Base-by-base conservation (phyloP, 1,284 basidiomycete species). In the Marasmius oreades region DNA sequence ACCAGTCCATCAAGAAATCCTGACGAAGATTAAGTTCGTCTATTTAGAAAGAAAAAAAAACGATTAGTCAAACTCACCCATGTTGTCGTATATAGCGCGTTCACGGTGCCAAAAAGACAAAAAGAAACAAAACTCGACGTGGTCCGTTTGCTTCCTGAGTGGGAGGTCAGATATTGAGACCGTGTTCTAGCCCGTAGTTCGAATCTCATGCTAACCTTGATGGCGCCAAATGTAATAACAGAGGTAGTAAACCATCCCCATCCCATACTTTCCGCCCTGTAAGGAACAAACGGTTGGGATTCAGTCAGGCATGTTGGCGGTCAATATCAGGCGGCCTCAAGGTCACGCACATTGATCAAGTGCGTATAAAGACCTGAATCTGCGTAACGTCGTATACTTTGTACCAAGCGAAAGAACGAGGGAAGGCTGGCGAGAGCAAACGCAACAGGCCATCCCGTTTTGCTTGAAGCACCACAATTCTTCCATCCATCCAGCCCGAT, bases 1-100 rank as follows among this genome's bases (percentile, higher is more conserved):
- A 88, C 90, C 90, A 92, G 67, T 95, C 93, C 82, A 90, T 86
- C n/a, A 81, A 64, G 28, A 88, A 68, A 62, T 92, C 90, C 90
- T 92, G 62, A 34, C 24, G 51, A 56, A 52, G 47, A 51, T 54
- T 46, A 59, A 34, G 51, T 51, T 55, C 7, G 24, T 14, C 39
- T 34, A 23, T 16, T 46, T 22, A 23, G 14, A 26, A 24, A 16
- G 48, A 22, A 23, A n/a, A 39, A 55, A 11, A 14, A 26, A 48
- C 12, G 31, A 52, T n/a, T n/a, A n/a, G n/a, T n/a, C n/a, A n/a
- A 11, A 70, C 79, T 53, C 68, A 91, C 92, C 95, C 95, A 98
- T 48, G 79, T 69, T 47, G 79, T 78, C 4, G 88, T 85, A 71
- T 95, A 98, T 1, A 81, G 60, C 0, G 92, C 82, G 63, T 85